Evolutionary conservation across 2,329 filamentous ascomycete genomes (phyloP), one percentile per base, ranked within the genome.

Genomic region (Fusarium annulatum): DNA sequence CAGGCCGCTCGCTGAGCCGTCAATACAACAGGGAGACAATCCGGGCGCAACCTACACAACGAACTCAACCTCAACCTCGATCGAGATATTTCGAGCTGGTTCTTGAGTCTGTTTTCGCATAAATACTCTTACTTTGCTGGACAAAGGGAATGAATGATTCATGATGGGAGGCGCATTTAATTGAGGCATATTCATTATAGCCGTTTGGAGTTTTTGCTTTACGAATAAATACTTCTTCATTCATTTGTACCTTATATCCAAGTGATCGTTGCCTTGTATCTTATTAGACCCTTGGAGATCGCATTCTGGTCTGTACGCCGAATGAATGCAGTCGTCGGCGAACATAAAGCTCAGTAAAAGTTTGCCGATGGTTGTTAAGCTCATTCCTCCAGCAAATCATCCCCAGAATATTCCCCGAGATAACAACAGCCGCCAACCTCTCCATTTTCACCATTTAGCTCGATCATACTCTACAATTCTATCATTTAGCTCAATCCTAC

Each of bases 71-170:
- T 10, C 52, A 65, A 53, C 52, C 74, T 55, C 65, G 61, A 53
- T 65, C 74, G 2, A 63, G 52, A 56, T 77, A 66, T 33, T 67
- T 77, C 18, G 61, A 74, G 26, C 38, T 61, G 12, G 71, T 77
- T 21, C 67, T 77, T 11, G 75, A 77, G 28, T 77, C 74, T 2
- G 66, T 77, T 9, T 77, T 77, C 51, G 72, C 72, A 65, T 77
- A 76, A 9, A 64, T 73, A 36, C 5, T 15, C 28, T 52, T 34
- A 26, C 15, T 28, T 36, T n/a, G 15, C 11, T 38, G 12, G 30
- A 59, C n/a, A 33, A 11, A 68, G 36, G 46, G 43, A 64, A 53
- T 7, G 18, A 21, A 63, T 19, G 63, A 59, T 34, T 59, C 3
- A 65, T 43, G 61, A 72, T 36, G 48, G 61, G 45, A 11, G 64